These are phyloP conservation scores for Leptodermis oblonga DNA, from an alignment of 257 asterid genomes.

Conservation along the genomic window DNA sequence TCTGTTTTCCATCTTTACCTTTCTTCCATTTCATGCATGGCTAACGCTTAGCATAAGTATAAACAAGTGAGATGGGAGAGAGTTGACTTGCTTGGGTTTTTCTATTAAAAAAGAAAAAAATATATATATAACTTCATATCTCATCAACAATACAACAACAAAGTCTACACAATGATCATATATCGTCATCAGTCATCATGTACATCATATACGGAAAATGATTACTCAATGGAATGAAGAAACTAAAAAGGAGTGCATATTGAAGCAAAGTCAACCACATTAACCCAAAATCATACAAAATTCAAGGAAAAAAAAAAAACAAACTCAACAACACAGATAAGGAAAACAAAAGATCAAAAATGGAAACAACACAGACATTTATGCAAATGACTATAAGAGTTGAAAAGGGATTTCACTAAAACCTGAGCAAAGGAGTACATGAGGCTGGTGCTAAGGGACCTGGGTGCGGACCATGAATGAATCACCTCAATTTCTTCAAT, in stretches of 20 bases:
- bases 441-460: slow-evolving; percentile 42
- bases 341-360: neutral
- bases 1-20: neutral
- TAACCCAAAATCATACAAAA: too few species aligned
- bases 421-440: slow-evolving; percentile 52
- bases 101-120: too few species aligned
- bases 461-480: slow-evolving; percentile 50
- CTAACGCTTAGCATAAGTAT: neutral
- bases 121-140: too few species aligned
- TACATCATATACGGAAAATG: neutral
- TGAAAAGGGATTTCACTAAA: neutral
- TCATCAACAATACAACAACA: too few species aligned
- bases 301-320: neutral
- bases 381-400: neutral
- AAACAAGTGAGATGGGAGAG: too few species aligned
- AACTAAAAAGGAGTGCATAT: neutral
- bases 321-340: neutral
- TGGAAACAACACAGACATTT: neutral
- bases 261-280: neutral
- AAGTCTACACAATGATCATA: too few species aligned
- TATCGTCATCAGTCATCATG: too few species aligned
- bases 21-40: neutral
- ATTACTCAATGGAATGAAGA: neutral
- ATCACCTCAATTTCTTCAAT: slow-evolving; percentile 30
- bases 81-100: too few species aligned